Percentiles rank a stretch among this genome's conserved stretches.
These are phyloP conservation scores for Ophiostoma sp. DNA, from an alignment of 2,329 filamentous ascomycete species.

Conservation along the genomic window DNA sequence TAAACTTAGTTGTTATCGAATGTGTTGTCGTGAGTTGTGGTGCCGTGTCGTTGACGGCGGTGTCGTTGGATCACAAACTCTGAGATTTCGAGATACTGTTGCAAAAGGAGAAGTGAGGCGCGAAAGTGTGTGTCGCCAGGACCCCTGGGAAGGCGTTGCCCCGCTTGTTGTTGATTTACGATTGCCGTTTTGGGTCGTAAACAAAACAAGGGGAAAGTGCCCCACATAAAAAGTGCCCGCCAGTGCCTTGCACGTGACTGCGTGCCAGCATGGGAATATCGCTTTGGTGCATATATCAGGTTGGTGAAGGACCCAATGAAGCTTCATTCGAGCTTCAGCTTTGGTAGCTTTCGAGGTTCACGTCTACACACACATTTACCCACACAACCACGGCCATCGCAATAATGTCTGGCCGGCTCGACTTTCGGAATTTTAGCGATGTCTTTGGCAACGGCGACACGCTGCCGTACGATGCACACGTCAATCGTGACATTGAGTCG, in stretches of 20 bases:
- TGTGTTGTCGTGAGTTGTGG: neutral
- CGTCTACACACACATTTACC: neutral
- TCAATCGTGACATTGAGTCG: constrained; percentile 62
- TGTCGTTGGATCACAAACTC: neutral
- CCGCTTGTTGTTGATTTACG: constrained; percentile 33
- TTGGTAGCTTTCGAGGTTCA: neutral
- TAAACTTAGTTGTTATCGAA: neutral
- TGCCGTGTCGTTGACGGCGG: neutral
- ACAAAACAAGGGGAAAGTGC: constrained; percentile 29
- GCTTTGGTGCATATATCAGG: constrained; percentile 6
- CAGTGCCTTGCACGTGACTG: neutral
- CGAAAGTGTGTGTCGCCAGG: constrained; percentile 11
- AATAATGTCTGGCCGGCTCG: constrained; percentile 43
- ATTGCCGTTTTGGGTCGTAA: constrained; percentile 32
- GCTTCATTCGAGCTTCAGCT: neutral
- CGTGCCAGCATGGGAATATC: neutral
- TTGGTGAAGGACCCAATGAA: neutral
- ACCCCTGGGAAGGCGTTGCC: constrained; percentile 26
- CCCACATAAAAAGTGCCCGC: constrained; percentile 6
- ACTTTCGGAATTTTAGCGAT: constrained; percentile 66
- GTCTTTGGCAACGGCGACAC: constrained; percentile 64
- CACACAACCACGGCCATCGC: neutral
- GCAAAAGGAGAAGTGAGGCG: constrained; percentile 7
- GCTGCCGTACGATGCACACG: constrained; percentile 62
- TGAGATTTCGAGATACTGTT: neutral